Base-by-base conservation (phyloP, 768 basidiomycete genomes). In the Termitomyces heimii region DNA sequence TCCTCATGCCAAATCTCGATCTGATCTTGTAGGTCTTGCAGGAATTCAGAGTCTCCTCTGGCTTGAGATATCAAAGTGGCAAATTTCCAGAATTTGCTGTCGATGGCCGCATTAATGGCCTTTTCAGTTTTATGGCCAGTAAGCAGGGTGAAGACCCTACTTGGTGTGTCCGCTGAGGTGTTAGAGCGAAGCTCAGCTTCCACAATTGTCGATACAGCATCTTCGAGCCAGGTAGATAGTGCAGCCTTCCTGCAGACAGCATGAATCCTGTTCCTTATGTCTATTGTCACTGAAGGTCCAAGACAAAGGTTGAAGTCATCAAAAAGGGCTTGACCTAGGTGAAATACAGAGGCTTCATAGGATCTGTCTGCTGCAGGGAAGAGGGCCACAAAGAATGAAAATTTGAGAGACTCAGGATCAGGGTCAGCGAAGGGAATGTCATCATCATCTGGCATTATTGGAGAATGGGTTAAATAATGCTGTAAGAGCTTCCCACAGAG, bases 21-120 rank as follows among this genome's bases (percentile, higher is more conserved):
- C 64, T 99, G 97, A 3, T 82, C 72, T 56, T 71, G 73, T 42
- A 98, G 70, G 66, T 95, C 91, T 46, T 76, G 82, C 53, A 84
- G 78, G 71, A 91, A 94, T 29, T 81, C 77, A 22, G 77, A 75
- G 64, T 93, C 89, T 1, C 93, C 91, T 0, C 86, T 87, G 16
- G 85, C 88, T 69, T 98, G 94, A 7, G 94, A 82, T 55, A 98
- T 78, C 26, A 99, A 79, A 7, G 92, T 94, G 2, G 97, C 89
- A 9, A 99, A 82, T 62, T 91, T 90, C 62, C 92, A 71, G 63
- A 91, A 90, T 4, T 88, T 86, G 5, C 82, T 82, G 50, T 89
- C 86, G 61, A 87, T 75, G 2, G 94, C 91, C 3, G 77, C 74
- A 45, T 86, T 78, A 62, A 85, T 87, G 8, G 97, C 94, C 46